Conservation (phyloP, 202 grass and related monocot genomes). For the Panicum hallii region DNA sequence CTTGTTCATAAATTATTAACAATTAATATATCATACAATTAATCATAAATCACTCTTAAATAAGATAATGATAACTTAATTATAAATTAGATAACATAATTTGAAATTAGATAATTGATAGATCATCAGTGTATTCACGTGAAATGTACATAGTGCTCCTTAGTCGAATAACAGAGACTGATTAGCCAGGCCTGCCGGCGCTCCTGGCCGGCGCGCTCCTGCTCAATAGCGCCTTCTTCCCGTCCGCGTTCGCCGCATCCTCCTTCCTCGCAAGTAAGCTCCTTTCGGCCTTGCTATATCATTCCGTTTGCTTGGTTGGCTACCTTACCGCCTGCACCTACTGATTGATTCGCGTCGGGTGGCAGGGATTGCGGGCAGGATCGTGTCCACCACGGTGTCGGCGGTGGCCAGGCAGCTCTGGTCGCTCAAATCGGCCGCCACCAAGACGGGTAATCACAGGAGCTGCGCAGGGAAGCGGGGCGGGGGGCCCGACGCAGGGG, state of each 20-base stretch:
- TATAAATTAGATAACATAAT: too few species aligned
- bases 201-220: slow-evolving; percentile 54
- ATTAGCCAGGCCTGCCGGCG: slow-evolving; percentile 36
- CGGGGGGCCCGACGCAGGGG: too few species aligned
- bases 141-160: too few species aligned
- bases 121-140: too few species aligned
- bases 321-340: not conserved
- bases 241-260: slow-evolving; percentile 55
- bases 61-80: too few species aligned
- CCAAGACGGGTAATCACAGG: slow-evolving; percentile 66
- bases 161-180: too few species aligned
- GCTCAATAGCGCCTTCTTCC: slow-evolving; percentile 30
- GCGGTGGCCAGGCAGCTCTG: slow-evolving; percentile 73
- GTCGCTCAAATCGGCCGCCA: slow-evolving; percentile 81
- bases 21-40: too few species aligned
- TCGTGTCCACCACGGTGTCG: slow-evolving; percentile 69
- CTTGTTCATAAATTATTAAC: too few species aligned
- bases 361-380: slow-evolving; percentile 66
- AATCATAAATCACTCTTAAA: too few species aligned
- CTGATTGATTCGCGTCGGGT: not conserved
- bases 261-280: slow-evolving; percentile 74
- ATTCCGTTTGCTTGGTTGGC: not conserved
- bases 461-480: too few species aligned
- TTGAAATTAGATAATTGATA: too few species aligned
- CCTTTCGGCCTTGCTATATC: slow-evolving; percentile 2